Percentiles rank a stretch among this genome's conserved stretches.
Evolutionary conservation across 306 rosid genomes (phyloP).

Genomic region (Cicer chorassanicum): DNA sequence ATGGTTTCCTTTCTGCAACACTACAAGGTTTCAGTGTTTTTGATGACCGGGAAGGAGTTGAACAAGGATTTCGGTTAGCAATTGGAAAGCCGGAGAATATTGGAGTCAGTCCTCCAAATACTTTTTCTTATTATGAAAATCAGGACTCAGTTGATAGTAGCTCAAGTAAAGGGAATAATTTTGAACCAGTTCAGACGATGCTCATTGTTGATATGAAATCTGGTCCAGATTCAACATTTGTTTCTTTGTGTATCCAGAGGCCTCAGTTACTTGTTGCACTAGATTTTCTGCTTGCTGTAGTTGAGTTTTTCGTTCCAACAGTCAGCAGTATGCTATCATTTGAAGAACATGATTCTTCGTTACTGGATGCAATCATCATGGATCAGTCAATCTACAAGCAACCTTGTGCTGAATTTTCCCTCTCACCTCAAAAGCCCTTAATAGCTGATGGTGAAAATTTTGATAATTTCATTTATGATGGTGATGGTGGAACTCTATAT

Average conservation of each 20-base stretch:
- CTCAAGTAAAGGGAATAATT: constrained; percentile 42
- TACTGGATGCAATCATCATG: constrained; percentile 67
- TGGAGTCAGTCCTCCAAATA: constrained; percentile 50
- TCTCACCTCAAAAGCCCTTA: constrained; percentile 80
- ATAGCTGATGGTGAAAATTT: constrained; percentile 76
- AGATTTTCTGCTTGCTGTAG: constrained; percentile 92
- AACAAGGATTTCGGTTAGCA: constrained; percentile 82
- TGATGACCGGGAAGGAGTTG: constrained; percentile 95
- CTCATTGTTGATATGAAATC: constrained; percentile 84
- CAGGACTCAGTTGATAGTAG: constrained; percentile 50
- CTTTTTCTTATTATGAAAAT: constrained; percentile 49
- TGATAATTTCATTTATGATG: constrained; percentile 86
- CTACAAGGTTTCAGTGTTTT: constrained; percentile 79
- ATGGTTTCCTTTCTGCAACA: constrained; percentile 88
- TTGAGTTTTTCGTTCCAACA: constrained; percentile 90
- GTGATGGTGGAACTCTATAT: constrained; percentile 76
- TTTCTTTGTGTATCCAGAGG: constrained; percentile 82
- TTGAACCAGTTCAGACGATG: constrained; percentile 75
- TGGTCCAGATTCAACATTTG: constrained; percentile 58
- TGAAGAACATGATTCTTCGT: constrained; percentile 61
- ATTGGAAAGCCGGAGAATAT: constrained; percentile 73
- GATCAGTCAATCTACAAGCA: constrained; percentile 73
- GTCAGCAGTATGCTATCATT: constrained; percentile 64
- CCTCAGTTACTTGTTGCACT: constrained; percentile 94
- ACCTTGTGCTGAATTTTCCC: constrained; percentile 67